Evolutionary conservation across 1,139 yeast genomes (phyloP).

Genomic region (Yamadazyma sp.): DNA sequence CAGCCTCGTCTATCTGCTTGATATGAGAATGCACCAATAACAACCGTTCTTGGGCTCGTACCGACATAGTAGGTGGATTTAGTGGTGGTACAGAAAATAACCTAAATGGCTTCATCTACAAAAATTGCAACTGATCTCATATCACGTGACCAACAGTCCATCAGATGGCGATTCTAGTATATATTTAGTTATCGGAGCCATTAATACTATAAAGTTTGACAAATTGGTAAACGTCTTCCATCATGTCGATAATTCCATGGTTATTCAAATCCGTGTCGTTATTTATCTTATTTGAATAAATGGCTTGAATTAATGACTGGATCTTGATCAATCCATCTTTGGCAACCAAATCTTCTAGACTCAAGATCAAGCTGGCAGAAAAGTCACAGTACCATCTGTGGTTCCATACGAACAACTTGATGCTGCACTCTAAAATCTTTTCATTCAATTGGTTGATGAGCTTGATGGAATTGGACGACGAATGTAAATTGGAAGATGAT

Average conservation of each 20-base stretch:
- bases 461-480: slow-evolving; percentile 27
- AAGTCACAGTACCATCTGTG: slow-evolving; percentile 97
- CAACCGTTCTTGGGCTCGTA: slow-evolving; percentile 8
- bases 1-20: slow-evolving; percentile 4
- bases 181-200: slow-evolving; percentile 37
- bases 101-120: neutral
- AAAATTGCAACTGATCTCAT: slow-evolving; percentile 8
- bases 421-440: slow-evolving; percentile 65
- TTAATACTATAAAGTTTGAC: slow-evolving; percentile 46
- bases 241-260: slow-evolving; percentile 60
- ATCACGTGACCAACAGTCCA: slow-evolving; percentile 8
- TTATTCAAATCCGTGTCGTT: slow-evolving; percentile 20
- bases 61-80: slow-evolving; percentile 2
- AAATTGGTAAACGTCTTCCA: slow-evolving; percentile 53
- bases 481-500: slow-evolving; percentile 25
- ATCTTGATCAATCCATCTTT: slow-evolving; percentile 80
- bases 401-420: slow-evolving; percentile 86
- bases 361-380: slow-evolving; percentile 61
- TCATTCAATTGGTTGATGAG: slow-evolving; percentile 53
- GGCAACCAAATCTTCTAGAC: slow-evolving; percentile 61
- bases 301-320: slow-evolving; percentile 72
- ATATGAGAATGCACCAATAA: slow-evolving; percentile 10
- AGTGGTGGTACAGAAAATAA: neutral
- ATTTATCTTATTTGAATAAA: slow-evolving; percentile 49
- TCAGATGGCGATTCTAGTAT: too few relatives aligned